These are phyloP conservation scores for Rhodomyrtus psidioides DNA, from an alignment of 441 rosid genomes.

Conservation along the genomic window DNA sequence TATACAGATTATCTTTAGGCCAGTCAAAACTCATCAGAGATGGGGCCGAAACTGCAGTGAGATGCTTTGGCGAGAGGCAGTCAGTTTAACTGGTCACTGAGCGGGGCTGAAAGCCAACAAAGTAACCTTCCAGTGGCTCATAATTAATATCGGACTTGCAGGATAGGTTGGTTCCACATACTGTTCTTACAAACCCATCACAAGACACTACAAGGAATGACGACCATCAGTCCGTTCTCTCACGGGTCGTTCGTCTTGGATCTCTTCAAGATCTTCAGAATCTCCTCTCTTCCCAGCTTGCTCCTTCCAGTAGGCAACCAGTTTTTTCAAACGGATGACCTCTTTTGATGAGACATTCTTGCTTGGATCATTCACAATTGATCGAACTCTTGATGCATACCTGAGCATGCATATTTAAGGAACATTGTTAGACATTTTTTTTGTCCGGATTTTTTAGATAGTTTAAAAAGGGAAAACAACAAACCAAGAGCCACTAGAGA, in stretches of 20 bases:
- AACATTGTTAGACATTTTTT: not conserved
- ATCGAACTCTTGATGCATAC: conserved; percentile 90
- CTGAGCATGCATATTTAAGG: conserved; percentile 20
- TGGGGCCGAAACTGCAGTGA: not conserved
- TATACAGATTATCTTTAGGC: not conserved
- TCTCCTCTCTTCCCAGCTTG: conserved; percentile 80
- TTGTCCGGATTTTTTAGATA: not conserved
- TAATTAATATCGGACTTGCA: not conserved
- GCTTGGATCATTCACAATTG: conserved; percentile 84
- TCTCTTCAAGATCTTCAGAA: conserved; percentile 77
- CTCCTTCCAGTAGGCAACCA: conserved; percentile 86
- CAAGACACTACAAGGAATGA: conserved; percentile 33
- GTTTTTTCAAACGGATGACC: conserved; percentile 72
- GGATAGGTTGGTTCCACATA: not conserved
- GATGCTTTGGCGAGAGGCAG: not conserved
- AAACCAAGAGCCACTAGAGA: not conserved
- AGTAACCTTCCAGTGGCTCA: not conserved
- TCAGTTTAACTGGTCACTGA: not conserved
- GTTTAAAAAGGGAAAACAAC: not conserved
- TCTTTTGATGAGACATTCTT: conserved; percentile 85
- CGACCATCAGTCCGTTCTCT: conserved; percentile 49
- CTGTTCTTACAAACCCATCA: not conserved
- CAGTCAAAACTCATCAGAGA: not conserved
- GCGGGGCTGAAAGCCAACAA: not conserved
- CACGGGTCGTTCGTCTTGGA: conserved; percentile 47